These are phyloP conservation scores for Adansonia madagascariensis DNA, from an alignment of 441 rosid species.

Conservation along the genomic window DNA sequence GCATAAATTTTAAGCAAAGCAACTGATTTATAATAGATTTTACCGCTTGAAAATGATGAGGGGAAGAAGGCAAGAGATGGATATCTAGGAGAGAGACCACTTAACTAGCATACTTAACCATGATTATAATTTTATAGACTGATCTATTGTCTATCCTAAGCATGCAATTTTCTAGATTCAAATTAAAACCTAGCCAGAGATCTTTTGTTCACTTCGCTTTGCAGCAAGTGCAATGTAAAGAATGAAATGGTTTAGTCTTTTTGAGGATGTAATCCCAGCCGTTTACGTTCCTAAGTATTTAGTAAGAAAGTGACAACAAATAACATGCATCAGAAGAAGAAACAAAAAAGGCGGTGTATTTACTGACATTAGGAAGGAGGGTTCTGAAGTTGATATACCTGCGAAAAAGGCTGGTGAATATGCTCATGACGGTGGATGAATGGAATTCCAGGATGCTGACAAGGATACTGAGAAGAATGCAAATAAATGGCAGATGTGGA, in stretches of 20 bases:
- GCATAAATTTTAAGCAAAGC: constrained; percentile 10
- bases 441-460: constrained; percentile 76
- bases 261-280: no score
- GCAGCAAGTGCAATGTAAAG: background rate
- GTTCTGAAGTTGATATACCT: constrained; percentile 47
- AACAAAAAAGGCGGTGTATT: background rate
- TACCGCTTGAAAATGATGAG: background rate
- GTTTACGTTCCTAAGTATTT: background rate
- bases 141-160: background rate
- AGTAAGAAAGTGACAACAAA: background rate
- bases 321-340: background rate
- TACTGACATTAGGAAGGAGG: background rate
- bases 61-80: background rate
- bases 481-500: constrained; percentile 56
- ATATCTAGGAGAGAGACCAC: background rate
- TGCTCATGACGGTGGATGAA: constrained; percentile 63
- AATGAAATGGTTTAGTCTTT: no score
- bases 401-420: constrained; percentile 63
- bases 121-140: background rate
- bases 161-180: background rate
- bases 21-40: background rate
- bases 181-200: background rate
- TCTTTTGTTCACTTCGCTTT: background rate
- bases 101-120: background rate
- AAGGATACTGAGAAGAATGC: constrained; percentile 72